These are phyloP conservation scores for Thuja plicata DNA, from an alignment of 83 land plant genomes.

Conservation along the genomic window DNA sequence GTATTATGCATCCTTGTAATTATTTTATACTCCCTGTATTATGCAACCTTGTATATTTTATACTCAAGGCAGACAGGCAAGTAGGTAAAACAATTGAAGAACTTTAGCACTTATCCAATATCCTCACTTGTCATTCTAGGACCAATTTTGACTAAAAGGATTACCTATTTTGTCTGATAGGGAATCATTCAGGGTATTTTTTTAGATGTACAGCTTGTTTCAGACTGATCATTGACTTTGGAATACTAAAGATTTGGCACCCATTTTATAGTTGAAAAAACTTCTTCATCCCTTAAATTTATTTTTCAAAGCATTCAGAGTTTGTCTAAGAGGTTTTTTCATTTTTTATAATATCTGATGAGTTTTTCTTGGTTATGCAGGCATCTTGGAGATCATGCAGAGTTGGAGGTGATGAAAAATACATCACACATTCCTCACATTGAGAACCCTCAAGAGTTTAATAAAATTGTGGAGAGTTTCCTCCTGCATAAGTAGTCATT, in stretches of 20 bases:
- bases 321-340: background rate
- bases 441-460: conserved; percentile 32
- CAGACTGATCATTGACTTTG: background rate
- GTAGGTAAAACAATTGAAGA: background rate
- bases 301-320: background rate
- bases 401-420: conserved; percentile 35
- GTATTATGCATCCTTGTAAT: background rate
- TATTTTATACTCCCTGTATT: background rate
- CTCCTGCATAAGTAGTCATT: conserved; percentile 8
- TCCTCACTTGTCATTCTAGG: too few relatives aligned
- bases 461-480: conserved; percentile 28
- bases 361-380: conserved; percentile 17
- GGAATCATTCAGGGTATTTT: too few relatives aligned
- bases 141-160: too few relatives aligned
- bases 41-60: background rate
- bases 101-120: too few relatives aligned
- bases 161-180: too few relatives aligned
- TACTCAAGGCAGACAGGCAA: background rate
- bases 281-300: background rate
- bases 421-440: conserved; percentile 44
- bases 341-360: background rate
- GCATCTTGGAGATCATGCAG: conserved; percentile 35
- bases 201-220: background rate
- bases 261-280: background rate
- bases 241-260: background rate